These are phyloP conservation scores for Globisporangium solare DNA, from an alignment of 352 stramenopile genomes.

Conservation along the genomic window DNA sequence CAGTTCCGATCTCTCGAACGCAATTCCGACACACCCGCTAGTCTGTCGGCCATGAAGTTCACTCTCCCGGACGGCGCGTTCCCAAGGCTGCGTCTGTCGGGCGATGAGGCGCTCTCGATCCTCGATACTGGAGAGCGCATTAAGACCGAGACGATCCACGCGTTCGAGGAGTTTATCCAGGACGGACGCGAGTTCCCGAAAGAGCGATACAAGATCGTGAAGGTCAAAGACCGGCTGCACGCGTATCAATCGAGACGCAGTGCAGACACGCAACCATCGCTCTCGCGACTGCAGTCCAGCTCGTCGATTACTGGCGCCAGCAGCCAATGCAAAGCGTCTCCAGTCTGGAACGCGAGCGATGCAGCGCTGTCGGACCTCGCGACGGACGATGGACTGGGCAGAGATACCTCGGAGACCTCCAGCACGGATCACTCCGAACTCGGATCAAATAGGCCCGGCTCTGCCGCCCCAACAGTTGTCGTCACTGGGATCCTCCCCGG, in stretches of 20 bases:
- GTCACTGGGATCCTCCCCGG: conserved; percentile 40
- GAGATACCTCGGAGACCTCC: neutral
- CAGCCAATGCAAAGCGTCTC: neutral
- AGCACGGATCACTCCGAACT: neutral
- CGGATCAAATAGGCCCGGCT: neutral
- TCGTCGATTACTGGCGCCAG: neutral
- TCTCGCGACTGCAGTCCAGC: neutral
- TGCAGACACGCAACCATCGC: too few species aligned
- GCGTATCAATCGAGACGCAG: neutral
- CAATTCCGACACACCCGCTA: too few species aligned
- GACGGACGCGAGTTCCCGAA: conserved; percentile 1
- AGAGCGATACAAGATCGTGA: conserved; percentile 45
- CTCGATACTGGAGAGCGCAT: neutral
- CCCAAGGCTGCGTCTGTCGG: neutral
- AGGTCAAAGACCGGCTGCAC: conserved; percentile 28
- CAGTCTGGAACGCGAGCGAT: neutral
- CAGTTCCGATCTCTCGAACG: too few species aligned
- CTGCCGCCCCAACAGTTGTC: conserved; percentile 24
- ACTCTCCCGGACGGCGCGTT: neutral
- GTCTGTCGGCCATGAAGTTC: neutral
- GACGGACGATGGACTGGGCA: neutral
- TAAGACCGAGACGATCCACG: neutral
- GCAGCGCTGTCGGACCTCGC: neutral
- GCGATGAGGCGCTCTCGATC: neutral
- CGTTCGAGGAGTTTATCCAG: conserved; percentile 1